These are phyloP conservation scores for Trichosporon ovoides DNA, from an alignment of 1,284 basidiomycete species.

Conservation along the genomic window DNA sequence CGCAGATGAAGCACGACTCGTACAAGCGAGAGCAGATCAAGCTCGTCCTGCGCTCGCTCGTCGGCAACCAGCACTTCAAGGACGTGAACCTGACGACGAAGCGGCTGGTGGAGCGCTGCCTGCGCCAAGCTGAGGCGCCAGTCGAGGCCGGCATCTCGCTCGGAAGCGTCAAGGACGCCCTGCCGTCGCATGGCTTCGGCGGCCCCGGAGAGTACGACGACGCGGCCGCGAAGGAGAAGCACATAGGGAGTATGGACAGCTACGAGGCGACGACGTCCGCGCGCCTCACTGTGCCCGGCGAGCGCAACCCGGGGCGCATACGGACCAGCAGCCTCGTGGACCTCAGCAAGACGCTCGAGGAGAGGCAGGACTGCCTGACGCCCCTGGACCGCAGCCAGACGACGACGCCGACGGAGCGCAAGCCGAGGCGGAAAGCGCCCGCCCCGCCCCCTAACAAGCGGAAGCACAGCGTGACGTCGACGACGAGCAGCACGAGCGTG, in stretches of 20 bases:
- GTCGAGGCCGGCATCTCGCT: slow-evolving; percentile 9
- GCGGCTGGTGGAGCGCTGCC: slow-evolving; percentile 85
- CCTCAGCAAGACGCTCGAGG: slow-evolving; percentile 31
- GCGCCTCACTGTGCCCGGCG: background rate
- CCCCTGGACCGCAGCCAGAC: slow-evolving; percentile 11
- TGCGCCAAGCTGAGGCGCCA: slow-evolving; percentile 46
- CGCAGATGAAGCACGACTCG: slow-evolving; percentile 74
- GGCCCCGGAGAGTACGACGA: background rate
- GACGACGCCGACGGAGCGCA: slow-evolving; percentile 13
- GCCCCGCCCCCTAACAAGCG: slow-evolving; percentile 29
- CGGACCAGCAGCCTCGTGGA: slow-evolving; percentile 41
- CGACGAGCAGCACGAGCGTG: background rate
- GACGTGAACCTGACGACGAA: slow-evolving; percentile 80
- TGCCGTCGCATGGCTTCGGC: slow-evolving; percentile 4
- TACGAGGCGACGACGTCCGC: slow-evolving; percentile 2
- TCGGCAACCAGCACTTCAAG: slow-evolving; percentile 67
- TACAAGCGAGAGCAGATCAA: slow-evolving; percentile 92
- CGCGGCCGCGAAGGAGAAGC: background rate
- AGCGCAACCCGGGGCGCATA: slow-evolving; percentile 25
- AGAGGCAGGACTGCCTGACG: slow-evolving; percentile 5
- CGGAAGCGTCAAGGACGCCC: slow-evolving; percentile 8
- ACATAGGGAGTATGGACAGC: background rate
- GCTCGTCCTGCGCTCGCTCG: slow-evolving; percentile 70
- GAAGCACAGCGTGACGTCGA: slow-evolving; percentile 17
- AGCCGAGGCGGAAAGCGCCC: slow-evolving; percentile 27